Evolutionary conservation across 106 monocot species (phyloP), one percentile per base, ranked within the genome.

Genomic region (Hemerocallis citrina): DNA sequence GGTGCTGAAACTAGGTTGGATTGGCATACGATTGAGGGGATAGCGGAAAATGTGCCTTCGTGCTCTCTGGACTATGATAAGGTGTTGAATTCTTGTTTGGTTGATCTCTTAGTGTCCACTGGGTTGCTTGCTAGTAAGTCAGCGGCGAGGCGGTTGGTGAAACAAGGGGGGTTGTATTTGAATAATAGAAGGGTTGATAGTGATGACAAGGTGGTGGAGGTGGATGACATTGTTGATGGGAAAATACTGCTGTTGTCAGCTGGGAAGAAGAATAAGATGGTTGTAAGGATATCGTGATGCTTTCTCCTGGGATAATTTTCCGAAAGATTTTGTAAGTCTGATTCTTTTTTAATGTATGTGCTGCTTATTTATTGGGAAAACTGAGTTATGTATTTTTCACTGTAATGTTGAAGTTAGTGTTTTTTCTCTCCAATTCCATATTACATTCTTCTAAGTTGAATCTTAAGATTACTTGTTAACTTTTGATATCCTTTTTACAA

Each of bases 181-280:
- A 96, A 96, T 75, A 96, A 96, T 51, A 69, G 15, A 39, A 81
- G 87, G 57, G 70, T 90, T 51, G 90, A 96, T 51, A 70, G 23
- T 35, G 96, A 96, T 67, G 87, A 87, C 16, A 91, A 77, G 79
- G 17, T 39, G 25, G 72, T 96, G 23, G 83, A 84, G 36, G 62
- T 46, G 34, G 46, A 35, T 57, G 96, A 96, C 44, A 79, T 96
- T 36, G 61, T 96, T 58, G 86, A 81, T 74, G 87, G 81, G 33
- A 96, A 91, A 47, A 61, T 96, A 7, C 69, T 96, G 35, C 59
- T 96, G 55, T 70, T 90, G 64, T 96, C 96, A 49, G 96, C 96
- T 5, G 96, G 96, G 39, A 96, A 87, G 77, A 96, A 96, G 67
- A 96, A 96, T 50, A 96, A 90, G 74, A 81, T 96, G 86, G 87